phyloP scores from a whole-genome alignment of 1,139 yeast species.

The Geotrichum reessii region DNA sequence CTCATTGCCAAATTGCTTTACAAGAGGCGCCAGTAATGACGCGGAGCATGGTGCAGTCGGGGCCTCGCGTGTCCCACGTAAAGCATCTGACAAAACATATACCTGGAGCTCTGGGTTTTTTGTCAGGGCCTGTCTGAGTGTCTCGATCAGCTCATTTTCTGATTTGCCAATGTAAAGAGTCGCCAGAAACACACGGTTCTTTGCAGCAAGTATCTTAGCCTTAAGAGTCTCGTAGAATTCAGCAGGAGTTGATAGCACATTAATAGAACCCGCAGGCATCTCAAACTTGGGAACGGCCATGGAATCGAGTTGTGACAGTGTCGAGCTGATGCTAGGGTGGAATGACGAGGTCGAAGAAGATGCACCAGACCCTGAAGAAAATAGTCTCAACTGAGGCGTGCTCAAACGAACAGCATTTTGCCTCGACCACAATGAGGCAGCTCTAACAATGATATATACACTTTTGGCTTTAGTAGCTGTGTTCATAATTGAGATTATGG shows the following conservation, averaged over 20 bases:
- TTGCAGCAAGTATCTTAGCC: conserved; percentile 41
- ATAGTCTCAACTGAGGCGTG: neutral
- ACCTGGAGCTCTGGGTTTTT: conserved; percentile 59
- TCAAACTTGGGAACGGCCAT: conserved; percentile 53
- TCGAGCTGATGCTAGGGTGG: conserved; percentile 17
- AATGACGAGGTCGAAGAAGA: conserved; percentile 10
- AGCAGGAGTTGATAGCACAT: conserved; percentile 58
- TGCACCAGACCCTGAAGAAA: neutral
- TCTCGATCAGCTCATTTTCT: conserved; percentile 57
- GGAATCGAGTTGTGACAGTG: conserved; percentile 25
- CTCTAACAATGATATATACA: neutral
- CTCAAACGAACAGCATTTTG: conserved; percentile 1
- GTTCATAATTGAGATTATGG: neutral
- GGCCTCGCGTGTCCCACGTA: conserved; percentile 89
- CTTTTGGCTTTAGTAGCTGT: neutral
- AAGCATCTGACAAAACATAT: conserved; percentile 73
- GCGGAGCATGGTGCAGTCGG: conserved; percentile 71
- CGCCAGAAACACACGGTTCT: conserved; percentile 66
- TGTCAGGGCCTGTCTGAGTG: conserved; percentile 44
- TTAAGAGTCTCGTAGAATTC: conserved; percentile 59
- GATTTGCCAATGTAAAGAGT: conserved; percentile 81
- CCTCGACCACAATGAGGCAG: conserved; percentile 4
- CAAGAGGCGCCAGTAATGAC: conserved; percentile 60
- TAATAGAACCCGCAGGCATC: conserved; percentile 53
- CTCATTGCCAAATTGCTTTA: conserved; percentile 56